Conservation (phyloP, 2,329 filamentous ascomycete genomes). For the Colletotrichum orbiculare region DNA sequence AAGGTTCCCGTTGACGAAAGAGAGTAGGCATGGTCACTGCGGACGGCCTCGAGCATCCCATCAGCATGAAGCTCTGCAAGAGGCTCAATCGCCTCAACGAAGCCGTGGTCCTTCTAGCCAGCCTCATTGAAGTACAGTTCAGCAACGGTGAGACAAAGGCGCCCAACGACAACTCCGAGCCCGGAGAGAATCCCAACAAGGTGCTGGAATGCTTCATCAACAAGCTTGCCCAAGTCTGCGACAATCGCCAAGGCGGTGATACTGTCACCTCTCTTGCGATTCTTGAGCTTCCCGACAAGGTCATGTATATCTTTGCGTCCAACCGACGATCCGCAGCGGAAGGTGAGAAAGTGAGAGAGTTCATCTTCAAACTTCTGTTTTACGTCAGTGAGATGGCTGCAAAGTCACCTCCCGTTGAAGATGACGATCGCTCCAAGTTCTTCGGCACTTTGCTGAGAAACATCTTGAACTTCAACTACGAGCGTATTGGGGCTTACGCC, state of each 20-base stretch:
- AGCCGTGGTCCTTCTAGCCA: conserved; percentile 42
- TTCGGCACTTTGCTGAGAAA: background rate
- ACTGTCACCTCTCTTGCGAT: conserved; percentile 47
- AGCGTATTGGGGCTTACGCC: background rate
- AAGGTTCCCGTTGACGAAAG: too few relatives aligned
- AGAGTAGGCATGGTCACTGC: background rate
- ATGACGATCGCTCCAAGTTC: background rate
- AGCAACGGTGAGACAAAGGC: background rate
- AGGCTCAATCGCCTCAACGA: conserved; percentile 43
- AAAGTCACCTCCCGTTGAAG: background rate
- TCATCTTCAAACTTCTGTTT: background rate
- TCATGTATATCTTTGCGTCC: conserved; percentile 46
- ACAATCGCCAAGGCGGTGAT: conserved; percentile 41
- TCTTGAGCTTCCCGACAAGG: conserved; percentile 41
- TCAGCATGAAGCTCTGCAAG: conserved; percentile 18
- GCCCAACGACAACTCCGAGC: conserved; percentile 7
- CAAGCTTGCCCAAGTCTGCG: conserved; percentile 45
- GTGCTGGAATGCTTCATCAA: conserved; percentile 45
- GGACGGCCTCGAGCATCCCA: conserved; percentile 8
- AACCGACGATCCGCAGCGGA: conserved; percentile 38
- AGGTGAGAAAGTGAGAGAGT: background rate
- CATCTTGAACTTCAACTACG: conserved; percentile 8
- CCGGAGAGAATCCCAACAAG: conserved; percentile 35
- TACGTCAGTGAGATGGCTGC: background rate
- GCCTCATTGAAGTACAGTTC: conserved; percentile 38